Conservation (phyloP, 2,329 filamentous ascomycete genomes). For the Colletotrichum lupini region DNA sequence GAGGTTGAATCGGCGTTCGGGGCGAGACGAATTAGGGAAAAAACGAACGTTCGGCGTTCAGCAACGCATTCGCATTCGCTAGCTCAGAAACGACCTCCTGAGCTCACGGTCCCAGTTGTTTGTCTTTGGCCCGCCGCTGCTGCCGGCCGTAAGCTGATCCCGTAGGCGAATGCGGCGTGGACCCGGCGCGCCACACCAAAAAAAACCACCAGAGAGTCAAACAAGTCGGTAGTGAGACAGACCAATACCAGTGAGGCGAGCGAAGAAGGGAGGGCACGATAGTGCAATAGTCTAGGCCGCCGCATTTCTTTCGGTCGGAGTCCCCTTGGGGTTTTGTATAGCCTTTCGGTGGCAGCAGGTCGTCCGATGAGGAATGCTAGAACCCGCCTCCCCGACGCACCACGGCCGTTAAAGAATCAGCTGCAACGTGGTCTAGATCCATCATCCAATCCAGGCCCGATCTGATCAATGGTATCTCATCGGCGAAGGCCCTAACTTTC, state of each 20-base stretch:
- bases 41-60: constrained; percentile 33
- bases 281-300: not conserved
- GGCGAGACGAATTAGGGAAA: constrained; percentile 8
- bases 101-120: constrained; percentile 9
- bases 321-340: not conserved
- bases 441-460: not conserved
- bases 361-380: not conserved
- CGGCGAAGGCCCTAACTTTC: not conserved
- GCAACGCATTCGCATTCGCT: constrained; percentile 17
- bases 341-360: not conserved
- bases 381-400: not conserved
- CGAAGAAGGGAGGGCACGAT: not conserved
- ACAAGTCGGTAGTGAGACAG: constrained; percentile 4
- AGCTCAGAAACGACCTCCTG: constrained; percentile 10
- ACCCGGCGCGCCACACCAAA: constrained; percentile 23
- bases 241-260: constrained; percentile 8
- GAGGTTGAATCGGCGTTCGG: constrained; percentile 29
- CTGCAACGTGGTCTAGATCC: not conserved
- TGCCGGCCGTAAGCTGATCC: constrained; percentile 33
- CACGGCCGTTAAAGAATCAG: not conserved
- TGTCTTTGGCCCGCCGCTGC: constrained; percentile 25
- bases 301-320: not conserved
- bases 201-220: not conserved
- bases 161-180: constrained; percentile 25
- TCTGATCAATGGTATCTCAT: not conserved